A percentile compares a stretch with the other conserved stretches of the same genome.
Conservation (phyloP, 208 protist species). For the Crithidia expoeki region DNA sequence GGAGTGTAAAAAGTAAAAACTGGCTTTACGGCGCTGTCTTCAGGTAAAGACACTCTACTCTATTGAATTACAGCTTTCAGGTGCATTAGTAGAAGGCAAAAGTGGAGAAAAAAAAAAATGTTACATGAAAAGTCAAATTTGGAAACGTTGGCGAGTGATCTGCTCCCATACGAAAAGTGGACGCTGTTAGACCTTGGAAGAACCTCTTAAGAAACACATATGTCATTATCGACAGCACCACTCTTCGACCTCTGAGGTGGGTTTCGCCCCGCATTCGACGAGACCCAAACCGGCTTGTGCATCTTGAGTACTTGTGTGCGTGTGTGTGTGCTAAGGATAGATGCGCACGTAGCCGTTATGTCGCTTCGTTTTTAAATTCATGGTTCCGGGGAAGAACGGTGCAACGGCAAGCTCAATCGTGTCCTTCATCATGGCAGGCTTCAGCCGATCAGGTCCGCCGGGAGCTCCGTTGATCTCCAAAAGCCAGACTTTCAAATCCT, state of each 20-base stretch:
- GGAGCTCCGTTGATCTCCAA: constrained; percentile 92
- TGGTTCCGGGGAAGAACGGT: constrained; percentile 58
- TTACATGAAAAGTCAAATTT: constrained; percentile 7
- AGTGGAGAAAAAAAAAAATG: neutral
- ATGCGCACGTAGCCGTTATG: constrained; percentile 67
- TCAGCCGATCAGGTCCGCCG: constrained; percentile 56
- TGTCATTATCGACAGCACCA: too few relatives aligned
- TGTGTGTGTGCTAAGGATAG: too few relatives aligned
- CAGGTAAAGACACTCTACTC: constrained; percentile 4
- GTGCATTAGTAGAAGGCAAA: neutral
- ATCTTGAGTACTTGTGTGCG: too few relatives aligned
- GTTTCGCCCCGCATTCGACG: too few relatives aligned
- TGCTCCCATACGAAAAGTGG: too few relatives aligned
- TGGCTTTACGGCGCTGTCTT: too few relatives aligned
- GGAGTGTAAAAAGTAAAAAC: too few relatives aligned
- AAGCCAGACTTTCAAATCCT: constrained; percentile 71
- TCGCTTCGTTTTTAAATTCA: constrained; percentile 32
- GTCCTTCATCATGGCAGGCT: constrained; percentile 66
- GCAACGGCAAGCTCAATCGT: constrained; percentile 75
- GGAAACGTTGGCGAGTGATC: too few relatives aligned
- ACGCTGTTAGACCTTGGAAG: too few relatives aligned
- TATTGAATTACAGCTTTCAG: neutral
- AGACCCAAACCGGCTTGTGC: too few relatives aligned
- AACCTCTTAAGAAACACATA: too few relatives aligned
- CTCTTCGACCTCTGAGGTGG: too few relatives aligned